Evolutionary conservation across 2,329 filamentous ascomycete species (phyloP), one percentile per base, ranked within the genome.

Genomic region (Monosporascus sp.): DNA sequence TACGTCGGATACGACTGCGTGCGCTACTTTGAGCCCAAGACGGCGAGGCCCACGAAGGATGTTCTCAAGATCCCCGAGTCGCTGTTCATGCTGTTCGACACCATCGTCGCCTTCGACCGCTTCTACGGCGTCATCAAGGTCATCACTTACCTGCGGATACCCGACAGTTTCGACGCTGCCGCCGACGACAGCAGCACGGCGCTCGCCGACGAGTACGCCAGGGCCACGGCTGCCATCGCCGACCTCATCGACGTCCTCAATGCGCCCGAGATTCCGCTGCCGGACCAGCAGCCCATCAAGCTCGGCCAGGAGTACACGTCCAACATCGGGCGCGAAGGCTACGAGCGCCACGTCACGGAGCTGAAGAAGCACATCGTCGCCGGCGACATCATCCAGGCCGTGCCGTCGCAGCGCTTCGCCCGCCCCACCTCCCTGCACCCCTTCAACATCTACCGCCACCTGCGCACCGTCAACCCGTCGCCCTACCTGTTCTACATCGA

Each of bases 1-100:
- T 99, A 97, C 70, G 90, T 97, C 6, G 92, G 92, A 50, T 99
- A 99, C 68, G 94, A 99, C 70, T 99, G 94, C 71, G 90, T 99
- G 64, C 86, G 87, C 67, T 97, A 97, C 74, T 99, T 99, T 63
- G 94, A 99, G 77, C 94, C 94, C 57, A 95, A 92, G 79, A 97
- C 94, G n/a, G 86, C 86, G 25, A 83, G 91, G 49, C 84, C 90
- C 3, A 84, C 97, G 77, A 87, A 94, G 72, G 94, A 99, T 72
- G 81, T 95, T 31, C 80, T 97, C 22, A 76, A 87, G 55, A 89
- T 97, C 43, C 94, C 94, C 0, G 94, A 99, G 77, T 92, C 90
- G 54, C 77, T 97, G 31, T 97, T 99, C 70, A 97, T 97, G 90
- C 80, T 99, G 15, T 97, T 90, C 71, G 89, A 97, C 69, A 97